Percentiles rank a stretch among this genome's conserved stretches.
Evolutionary conservation across 768 basidiomycete genomes (phyloP).

Genomic region (Rhizopogon salebrosus): DNA sequence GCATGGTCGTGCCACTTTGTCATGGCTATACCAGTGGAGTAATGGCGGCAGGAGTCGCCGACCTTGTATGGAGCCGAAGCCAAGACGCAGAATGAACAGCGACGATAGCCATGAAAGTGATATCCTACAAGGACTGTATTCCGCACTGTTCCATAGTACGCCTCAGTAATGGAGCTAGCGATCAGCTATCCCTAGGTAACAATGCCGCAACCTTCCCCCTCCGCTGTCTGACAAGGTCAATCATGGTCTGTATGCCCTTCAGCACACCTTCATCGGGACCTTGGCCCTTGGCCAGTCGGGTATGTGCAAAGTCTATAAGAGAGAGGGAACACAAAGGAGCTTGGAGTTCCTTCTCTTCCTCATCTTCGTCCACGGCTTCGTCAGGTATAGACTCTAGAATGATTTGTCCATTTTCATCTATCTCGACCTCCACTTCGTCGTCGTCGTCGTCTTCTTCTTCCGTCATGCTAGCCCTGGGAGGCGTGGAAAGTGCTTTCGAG

Average conservation of each 20-base stretch:
- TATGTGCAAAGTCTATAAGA: slow-evolving; percentile 95
- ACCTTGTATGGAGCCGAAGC: too few relatives aligned
- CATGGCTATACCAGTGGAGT: too few relatives aligned
- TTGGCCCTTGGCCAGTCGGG: slow-evolving; percentile 55
- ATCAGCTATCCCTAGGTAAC: not conserved
- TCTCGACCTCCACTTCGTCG: slow-evolving; percentile 32
- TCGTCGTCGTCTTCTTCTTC: slow-evolving; percentile 34
- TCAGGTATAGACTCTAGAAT: slow-evolving; percentile 18
- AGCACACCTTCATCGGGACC: slow-evolving; percentile 81
- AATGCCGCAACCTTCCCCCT: slow-evolving; percentile 35
- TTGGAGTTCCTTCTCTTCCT: slow-evolving; percentile 5
- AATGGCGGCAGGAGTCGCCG: too few relatives aligned
- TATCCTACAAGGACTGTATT: not conserved
- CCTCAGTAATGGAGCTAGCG: not conserved
- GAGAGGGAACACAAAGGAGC: slow-evolving; percentile 50
- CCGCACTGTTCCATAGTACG: not conserved
- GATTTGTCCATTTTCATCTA: slow-evolving; percentile 23
- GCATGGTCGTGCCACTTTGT: too few relatives aligned
- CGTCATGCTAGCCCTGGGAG: not conserved
- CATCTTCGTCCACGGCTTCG: slow-evolving; percentile 20
- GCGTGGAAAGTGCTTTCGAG: slow-evolving; percentile 29
- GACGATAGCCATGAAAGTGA: too few relatives aligned
- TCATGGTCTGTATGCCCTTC: slow-evolving; percentile 63
- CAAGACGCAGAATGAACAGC: too few relatives aligned
- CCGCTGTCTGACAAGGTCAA: slow-evolving; percentile 55